Base-by-base conservation (phyloP, 768 basidiomycete species). In the Russula virescens region DNA sequence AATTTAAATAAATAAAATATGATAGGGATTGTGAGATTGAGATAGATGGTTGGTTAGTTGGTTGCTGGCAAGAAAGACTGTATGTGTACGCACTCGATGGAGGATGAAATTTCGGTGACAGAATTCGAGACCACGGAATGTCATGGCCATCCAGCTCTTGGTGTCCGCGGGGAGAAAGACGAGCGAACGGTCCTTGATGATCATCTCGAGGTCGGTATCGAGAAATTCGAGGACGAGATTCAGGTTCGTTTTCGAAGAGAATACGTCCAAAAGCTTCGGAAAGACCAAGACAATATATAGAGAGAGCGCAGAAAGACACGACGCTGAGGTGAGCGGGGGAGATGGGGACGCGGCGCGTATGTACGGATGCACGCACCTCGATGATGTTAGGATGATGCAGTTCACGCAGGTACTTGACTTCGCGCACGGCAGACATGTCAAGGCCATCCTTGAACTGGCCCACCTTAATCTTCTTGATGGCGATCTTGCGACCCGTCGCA, bases 131-230 rank as follows among this genome's bases (percentile, higher is more conserved):
- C 97, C 97, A 45, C 94, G 86, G 71, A 98, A 86, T 0, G 91
- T 94, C 97, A 98, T 98, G 13, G 91, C 90, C 84, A 97, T 92
- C 96, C 97, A 99, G 66, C 89, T 88, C 74, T 99, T 99, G 77
- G 98, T 94, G 73, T 99, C 97, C 1, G 91, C 92, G 4, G 92
- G 90, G 35, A 94, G 79, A 73, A 99, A 98, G 25, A 98, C 90
- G 60, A 97, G 85, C 1, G 87, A 81, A 47, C 91, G 83, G 74
- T 99, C 95, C 71, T 93, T 94, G 74, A 99, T 98, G 69, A 98
- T 87, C 74, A 92, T 92, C 76, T 99, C 97, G 35, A 99, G 80
- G 75, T 99, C 97, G 28, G 91, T 94, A 68, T 96, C 91, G 57
- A 98, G 80, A 74, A 94, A 98, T 72, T 99, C 97, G 13, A 99